phyloP scores from a whole-genome alignment of 306 rosid genomes.

The Macrotyloma uniflorum region DNA sequence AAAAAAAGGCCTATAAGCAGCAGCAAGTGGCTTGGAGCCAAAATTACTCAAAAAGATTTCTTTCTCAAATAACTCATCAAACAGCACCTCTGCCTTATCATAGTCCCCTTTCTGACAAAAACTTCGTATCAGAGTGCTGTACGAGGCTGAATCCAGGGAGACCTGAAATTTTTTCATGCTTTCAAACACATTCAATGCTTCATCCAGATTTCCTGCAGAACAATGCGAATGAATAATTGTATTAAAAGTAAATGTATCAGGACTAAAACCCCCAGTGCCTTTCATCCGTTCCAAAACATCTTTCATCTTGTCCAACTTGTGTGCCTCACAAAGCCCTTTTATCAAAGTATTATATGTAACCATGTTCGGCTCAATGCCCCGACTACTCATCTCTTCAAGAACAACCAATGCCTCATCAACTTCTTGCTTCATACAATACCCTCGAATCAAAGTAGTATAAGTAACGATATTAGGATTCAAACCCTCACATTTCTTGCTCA shows the following conservation, averaged over 20 bases:
- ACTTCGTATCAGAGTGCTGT: too few relatives aligned
- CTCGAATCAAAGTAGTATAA: conserved; percentile 79
- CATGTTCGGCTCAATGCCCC: conserved; percentile 62
- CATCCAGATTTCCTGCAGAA: conserved; percentile 59
- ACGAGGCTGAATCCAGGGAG: too few relatives aligned
- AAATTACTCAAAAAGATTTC: conserved; percentile 52
- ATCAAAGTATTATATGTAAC: conserved; percentile 73
- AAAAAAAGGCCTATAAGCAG: conserved; percentile 70
- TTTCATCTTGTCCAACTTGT: conserved; percentile 58
- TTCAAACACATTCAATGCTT: too few relatives aligned
- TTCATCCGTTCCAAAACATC: conserved; percentile 56
- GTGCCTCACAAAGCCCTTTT: conserved; percentile 78
- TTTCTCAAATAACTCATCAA: conserved; percentile 63
- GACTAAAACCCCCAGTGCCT: conserved; percentile 50
- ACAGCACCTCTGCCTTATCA: too few relatives aligned
- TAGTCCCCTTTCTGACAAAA: too few relatives aligned
- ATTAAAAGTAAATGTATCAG: conserved; percentile 81
- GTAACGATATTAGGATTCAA: conserved; percentile 80
- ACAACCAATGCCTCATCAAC: conserved; percentile 65
- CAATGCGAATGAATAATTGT: conserved; percentile 69
- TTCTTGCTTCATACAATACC: conserved; percentile 69
- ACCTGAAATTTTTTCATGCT: too few relatives aligned
- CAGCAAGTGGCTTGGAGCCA: conserved; percentile 83
- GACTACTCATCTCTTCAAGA: conserved; percentile 72
- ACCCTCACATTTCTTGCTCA: conserved; percentile 62